phyloP scores from a whole-genome alignment of 148 eudicot genomes.

The Arctostaphylos glauca region DNA sequence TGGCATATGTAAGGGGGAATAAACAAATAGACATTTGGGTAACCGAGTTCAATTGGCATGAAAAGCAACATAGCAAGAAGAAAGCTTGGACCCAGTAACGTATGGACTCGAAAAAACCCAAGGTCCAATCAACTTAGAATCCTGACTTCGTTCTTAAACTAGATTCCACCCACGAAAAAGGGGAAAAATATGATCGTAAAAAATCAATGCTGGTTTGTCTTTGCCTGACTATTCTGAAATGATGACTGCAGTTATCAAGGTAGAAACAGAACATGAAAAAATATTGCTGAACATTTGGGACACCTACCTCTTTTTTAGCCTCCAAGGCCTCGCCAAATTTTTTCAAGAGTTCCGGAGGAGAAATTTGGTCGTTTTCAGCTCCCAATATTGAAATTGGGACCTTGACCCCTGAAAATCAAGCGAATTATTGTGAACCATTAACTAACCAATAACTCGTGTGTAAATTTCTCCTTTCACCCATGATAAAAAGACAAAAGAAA shows the following conservation, averaged over 20 bases:
- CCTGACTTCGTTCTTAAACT: background rate
- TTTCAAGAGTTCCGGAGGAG: constrained; percentile 71
- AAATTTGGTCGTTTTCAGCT: constrained; percentile 53
- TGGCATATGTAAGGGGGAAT: background rate
- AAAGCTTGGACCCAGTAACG: background rate
- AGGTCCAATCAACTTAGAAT: background rate
- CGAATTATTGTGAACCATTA: background rate
- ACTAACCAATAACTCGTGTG: background rate
- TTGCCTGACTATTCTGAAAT: background rate
- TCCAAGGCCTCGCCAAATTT: constrained; percentile 59
- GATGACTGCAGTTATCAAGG: background rate
- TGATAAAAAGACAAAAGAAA: background rate
- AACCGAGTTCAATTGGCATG: background rate
- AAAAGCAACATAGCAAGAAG: background rate
- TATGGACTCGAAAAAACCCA: background rate
- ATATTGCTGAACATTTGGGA: background rate
- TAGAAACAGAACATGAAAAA: background rate
- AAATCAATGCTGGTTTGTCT: background rate
- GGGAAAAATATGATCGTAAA: background rate
- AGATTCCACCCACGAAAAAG: background rate
- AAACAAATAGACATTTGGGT: background rate
- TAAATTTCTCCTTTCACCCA: background rate
- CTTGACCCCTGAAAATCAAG: constrained; percentile 49
- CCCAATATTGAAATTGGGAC: constrained; percentile 67
- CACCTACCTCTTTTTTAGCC: constrained; percentile 57